A percentile compares a stretch with the other conserved stretches of the same genome.
phyloP scores from a whole-genome alignment of 768 basidiomycete genomes.

The Boletus tylopilopsis region DNA sequence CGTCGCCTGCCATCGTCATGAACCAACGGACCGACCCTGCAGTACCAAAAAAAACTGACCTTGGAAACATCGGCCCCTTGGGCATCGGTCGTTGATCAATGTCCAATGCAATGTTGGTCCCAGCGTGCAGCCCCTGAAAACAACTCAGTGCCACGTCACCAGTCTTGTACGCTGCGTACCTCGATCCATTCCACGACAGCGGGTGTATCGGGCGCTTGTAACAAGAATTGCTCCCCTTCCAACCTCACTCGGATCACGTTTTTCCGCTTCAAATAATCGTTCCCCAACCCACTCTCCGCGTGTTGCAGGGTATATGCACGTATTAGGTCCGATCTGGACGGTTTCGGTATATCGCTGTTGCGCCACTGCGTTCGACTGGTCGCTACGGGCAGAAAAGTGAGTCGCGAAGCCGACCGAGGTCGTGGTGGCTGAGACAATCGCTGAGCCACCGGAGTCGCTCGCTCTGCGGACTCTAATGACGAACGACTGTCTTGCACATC shows the following conservation, averaged over 20 bases:
- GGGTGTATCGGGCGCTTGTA: constrained; percentile 82
- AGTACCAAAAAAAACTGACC: constrained; percentile 37
- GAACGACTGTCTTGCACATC: constrained; percentile 22
- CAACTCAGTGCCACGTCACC: constrained; percentile 4
- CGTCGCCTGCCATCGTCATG: constrained; percentile 16
- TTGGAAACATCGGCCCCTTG: constrained; percentile 79
- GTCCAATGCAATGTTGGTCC: constrained; percentile 88
- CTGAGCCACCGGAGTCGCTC: constrained; percentile 11
- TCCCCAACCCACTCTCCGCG: constrained; percentile 92
- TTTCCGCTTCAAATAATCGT: constrained; percentile 90
- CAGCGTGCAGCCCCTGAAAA: constrained; percentile 81
- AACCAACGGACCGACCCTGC: background rate
- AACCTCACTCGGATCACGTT: constrained; percentile 90
- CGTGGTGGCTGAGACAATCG: constrained; percentile 11
- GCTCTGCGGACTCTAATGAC: constrained; percentile 11
- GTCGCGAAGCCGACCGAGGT: constrained; percentile 19
- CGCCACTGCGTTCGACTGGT: constrained; percentile 17
- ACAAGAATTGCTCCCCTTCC: constrained; percentile 94
- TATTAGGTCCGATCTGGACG: constrained; percentile 52
- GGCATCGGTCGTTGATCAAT: constrained; percentile 92
- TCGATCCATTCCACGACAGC: constrained; percentile 96
- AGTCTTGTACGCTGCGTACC: constrained; percentile 41
- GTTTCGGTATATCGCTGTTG: constrained; percentile 35
- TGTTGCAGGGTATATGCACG: constrained; percentile 78
- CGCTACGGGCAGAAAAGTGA: constrained; percentile 20